A percentile compares a stretch with the other conserved stretches of the same genome.
These are phyloP conservation scores for Penicillium pancosmium DNA, from an alignment of 495 filamentous ascomycete genomes.

Conservation along the genomic window DNA sequence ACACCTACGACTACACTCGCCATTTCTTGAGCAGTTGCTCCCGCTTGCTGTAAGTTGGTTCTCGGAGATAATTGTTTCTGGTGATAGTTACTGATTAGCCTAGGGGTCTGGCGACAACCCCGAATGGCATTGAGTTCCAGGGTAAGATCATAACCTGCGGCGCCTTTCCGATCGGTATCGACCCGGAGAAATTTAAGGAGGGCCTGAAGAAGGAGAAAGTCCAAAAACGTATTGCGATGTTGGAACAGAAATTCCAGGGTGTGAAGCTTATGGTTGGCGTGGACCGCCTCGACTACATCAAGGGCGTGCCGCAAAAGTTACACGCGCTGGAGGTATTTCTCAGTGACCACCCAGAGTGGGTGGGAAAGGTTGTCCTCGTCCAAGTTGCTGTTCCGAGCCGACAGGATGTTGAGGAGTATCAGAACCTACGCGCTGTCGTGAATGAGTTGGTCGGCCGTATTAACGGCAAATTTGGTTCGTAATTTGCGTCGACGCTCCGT, in stretches of 20 bases:
- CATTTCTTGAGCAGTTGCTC: slow-evolving; percentile 95
- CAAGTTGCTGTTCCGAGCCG: slow-evolving; percentile 94
- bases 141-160: slow-evolving; percentile 83
- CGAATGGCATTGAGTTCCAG: slow-evolving; percentile 85
- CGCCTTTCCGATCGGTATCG: slow-evolving; percentile 96
- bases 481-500: neutral
- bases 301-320: slow-evolving; percentile 95
- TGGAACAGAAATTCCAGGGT: slow-evolving; percentile 91
- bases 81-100: slow-evolving; percentile 14
- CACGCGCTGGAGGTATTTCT: slow-evolving; percentile 96
- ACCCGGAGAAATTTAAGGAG: slow-evolving; percentile 92
- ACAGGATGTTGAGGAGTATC: slow-evolving; percentile 96
- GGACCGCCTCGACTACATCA: slow-evolving; percentile 96
- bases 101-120: slow-evolving; percentile 76
- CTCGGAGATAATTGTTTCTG: neutral
- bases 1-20: slow-evolving; percentile 94
- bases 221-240: slow-evolving; percentile 79
- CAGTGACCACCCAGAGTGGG: slow-evolving; percentile 95
- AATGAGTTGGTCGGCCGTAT: slow-evolving; percentile 95
- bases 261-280: slow-evolving; percentile 97
- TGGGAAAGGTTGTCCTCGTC: slow-evolving; percentile 95
- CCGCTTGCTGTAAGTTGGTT: slow-evolving; percentile 70
- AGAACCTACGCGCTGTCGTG: slow-evolving; percentile 89
- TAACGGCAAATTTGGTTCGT: slow-evolving; percentile 84
- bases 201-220: slow-evolving; percentile 83